Evolutionary conservation across 176 grass and related monocot genomes (phyloP).

Genomic region (Oryza meridionalis): DNA sequence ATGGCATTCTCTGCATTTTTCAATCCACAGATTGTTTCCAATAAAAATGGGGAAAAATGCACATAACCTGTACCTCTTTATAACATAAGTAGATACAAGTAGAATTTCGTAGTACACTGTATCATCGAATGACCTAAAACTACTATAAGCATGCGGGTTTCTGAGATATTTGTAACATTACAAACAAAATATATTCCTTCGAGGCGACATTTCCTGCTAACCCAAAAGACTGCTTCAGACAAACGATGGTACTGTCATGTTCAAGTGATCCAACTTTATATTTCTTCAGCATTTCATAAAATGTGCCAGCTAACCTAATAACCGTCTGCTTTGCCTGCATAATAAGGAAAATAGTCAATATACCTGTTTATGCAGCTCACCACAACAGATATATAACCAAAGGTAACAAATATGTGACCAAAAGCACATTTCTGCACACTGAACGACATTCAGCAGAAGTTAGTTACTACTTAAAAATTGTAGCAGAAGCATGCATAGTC

Average conservation of each 20-base stretch:
- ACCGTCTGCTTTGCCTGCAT: not conserved
- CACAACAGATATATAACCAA: not conserved
- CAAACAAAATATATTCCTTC: not conserved
- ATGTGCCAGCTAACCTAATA: not conserved
- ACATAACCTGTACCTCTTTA: not conserved
- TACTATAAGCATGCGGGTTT: not conserved
- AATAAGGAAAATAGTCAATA: not conserved
- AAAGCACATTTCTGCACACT: not conserved
- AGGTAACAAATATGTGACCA: not conserved
- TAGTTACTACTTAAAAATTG: not conserved
- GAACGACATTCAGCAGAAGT: not conserved
- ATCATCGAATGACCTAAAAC: not conserved
- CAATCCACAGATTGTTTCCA: not conserved
- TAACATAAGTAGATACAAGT: not conserved
- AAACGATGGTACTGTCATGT: not conserved
- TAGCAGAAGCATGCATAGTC: too few relatives aligned
- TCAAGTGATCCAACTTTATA: not conserved
- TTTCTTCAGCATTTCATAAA: not conserved
- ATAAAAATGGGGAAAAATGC: not conserved
- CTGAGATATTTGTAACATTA: not conserved
- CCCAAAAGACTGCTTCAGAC: not conserved
- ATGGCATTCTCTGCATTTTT: not conserved
- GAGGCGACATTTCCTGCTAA: not conserved
- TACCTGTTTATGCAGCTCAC: not conserved
- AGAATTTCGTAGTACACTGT: not conserved